These are phyloP conservation scores for Geotrichum citri-aurantii DNA, from an alignment of 1,139 yeast genomes.

Conservation along the genomic window DNA sequence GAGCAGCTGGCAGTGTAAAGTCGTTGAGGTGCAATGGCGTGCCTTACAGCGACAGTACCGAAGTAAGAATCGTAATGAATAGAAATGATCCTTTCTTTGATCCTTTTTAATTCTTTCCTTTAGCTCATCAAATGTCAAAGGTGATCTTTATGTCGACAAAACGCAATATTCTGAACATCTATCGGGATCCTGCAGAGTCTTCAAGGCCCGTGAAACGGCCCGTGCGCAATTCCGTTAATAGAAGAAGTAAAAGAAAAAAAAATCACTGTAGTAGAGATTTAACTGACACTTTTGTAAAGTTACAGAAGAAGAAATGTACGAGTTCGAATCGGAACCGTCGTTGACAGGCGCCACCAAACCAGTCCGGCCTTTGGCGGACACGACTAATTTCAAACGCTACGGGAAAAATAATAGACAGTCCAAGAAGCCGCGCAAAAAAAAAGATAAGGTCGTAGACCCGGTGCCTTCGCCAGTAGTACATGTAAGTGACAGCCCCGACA, in stretches of 20 bases:
- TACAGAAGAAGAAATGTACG: background rate
- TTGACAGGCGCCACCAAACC: constrained; percentile 1
- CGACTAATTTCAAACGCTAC: constrained; percentile 1
- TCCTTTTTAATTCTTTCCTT: background rate
- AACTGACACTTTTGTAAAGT: background rate
- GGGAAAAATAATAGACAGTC: background rate
- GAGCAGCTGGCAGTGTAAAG: constrained; percentile 7
- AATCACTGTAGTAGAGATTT: background rate
- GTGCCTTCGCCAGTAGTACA: background rate
- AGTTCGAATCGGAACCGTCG: constrained; percentile 5
- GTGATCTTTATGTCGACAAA: background rate
- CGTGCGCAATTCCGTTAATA: background rate
- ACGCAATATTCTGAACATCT: background rate
- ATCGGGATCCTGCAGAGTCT: background rate
- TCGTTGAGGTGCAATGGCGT: background rate
- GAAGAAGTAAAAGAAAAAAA: background rate
- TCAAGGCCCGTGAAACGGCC: background rate
- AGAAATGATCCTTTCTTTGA: background rate
- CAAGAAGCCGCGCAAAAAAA: background rate
- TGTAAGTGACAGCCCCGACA: background rate
- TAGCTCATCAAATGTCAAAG: background rate
- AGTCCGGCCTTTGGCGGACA: constrained; percentile 2
- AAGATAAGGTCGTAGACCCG: background rate
- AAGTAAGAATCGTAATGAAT: background rate
- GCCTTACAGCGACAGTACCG: background rate